These are phyloP conservation scores for Fusarium verrucosum DNA, from an alignment of 2,329 filamentous ascomycete species.

Conservation along the genomic window DNA sequence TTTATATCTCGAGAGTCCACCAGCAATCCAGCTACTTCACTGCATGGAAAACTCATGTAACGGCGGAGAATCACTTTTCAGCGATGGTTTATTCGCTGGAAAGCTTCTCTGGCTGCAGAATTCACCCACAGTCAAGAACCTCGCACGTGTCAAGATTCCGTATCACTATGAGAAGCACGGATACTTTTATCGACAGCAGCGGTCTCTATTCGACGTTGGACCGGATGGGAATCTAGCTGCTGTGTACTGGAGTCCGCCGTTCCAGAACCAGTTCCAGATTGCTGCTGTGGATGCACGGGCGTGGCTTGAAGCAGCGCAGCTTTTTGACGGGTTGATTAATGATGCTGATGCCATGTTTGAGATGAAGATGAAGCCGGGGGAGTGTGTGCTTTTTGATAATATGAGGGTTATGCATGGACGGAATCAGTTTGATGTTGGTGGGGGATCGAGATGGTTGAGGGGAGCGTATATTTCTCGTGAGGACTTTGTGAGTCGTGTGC, in stretches of 20 bases:
- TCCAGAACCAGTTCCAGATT: constrained; percentile 67
- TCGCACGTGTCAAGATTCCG: constrained; percentile 59
- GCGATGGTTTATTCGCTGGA: constrained; percentile 74
- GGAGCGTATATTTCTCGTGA: constrained; percentile 79
- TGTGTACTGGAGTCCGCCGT: constrained; percentile 77
- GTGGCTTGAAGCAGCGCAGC: constrained; percentile 61
- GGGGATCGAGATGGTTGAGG: constrained; percentile 81
- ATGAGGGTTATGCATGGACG: constrained; percentile 85
- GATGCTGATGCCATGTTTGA: constrained; percentile 68
- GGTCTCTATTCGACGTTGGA: constrained; percentile 61
- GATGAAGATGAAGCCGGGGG: constrained; percentile 78
- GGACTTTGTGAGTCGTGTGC: constrained; percentile 53
- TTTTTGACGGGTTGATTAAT: constrained; percentile 70
- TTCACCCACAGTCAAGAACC: constrained; percentile 42
- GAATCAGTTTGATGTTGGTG: constrained; percentile 71
- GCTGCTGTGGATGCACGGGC: constrained; percentile 35
- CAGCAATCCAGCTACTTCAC: constrained; percentile 87
- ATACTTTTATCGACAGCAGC: constrained; percentile 67
- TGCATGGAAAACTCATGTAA: constrained; percentile 82
- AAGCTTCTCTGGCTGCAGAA: constrained; percentile 47
- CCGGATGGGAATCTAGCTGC: constrained; percentile 39
- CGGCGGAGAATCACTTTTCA: constrained; percentile 88
- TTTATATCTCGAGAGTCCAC: constrained; percentile 82
- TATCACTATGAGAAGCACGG: constrained; percentile 77
- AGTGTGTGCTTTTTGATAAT: constrained; percentile 96